Conservation (phyloP, 352 stramenopile genomes). For the Globisporangium paddicum region DNA sequence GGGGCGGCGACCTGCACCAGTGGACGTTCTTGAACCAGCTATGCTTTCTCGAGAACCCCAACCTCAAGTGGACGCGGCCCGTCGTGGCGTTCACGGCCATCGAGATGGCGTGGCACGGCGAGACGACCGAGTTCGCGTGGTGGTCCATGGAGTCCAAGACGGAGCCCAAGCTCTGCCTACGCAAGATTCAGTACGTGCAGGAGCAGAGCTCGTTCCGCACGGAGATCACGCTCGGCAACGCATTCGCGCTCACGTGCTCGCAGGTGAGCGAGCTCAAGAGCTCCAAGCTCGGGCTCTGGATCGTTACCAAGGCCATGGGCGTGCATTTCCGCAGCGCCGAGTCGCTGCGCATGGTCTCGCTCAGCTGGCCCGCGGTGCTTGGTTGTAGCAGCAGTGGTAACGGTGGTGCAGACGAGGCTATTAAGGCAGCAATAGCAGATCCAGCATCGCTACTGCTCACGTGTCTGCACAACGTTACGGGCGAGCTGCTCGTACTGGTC, state of each 20-base stretch:
- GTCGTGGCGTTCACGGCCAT: conserved; percentile 55
- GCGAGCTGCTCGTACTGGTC: conserved; percentile 58
- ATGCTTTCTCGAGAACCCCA: conserved; percentile 77
- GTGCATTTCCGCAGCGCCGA: conserved; percentile 58
- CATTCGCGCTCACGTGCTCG: conserved; percentile 37
- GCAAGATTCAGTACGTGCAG: conserved; percentile 66
- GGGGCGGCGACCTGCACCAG: conserved; percentile 65
- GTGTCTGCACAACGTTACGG: conserved; percentile 71
- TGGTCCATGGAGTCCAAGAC: conserved; percentile 65
- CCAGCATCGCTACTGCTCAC: conserved; percentile 17
- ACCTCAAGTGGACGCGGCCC: conserved; percentile 75
- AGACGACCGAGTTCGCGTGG: conserved; percentile 63
- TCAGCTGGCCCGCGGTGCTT: conserved; percentile 29
- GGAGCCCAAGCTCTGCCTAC: conserved; percentile 59
- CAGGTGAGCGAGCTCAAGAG: conserved; percentile 37
- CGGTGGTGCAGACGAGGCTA: background rate
- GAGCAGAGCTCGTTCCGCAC: conserved; percentile 70
- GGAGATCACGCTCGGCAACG: conserved; percentile 63
- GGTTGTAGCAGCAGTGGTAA: background rate
- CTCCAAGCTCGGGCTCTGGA: conserved; percentile 69
- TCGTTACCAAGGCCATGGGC: conserved; percentile 42
- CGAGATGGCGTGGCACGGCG: conserved; percentile 30
- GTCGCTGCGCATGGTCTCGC: conserved; percentile 32
- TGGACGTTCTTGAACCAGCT: conserved; percentile 84
- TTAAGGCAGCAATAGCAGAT: background rate